These are phyloP conservation scores for Stellera chamaejasme DNA, from an alignment of 345 rosid species.

Conservation along the genomic window DNA sequence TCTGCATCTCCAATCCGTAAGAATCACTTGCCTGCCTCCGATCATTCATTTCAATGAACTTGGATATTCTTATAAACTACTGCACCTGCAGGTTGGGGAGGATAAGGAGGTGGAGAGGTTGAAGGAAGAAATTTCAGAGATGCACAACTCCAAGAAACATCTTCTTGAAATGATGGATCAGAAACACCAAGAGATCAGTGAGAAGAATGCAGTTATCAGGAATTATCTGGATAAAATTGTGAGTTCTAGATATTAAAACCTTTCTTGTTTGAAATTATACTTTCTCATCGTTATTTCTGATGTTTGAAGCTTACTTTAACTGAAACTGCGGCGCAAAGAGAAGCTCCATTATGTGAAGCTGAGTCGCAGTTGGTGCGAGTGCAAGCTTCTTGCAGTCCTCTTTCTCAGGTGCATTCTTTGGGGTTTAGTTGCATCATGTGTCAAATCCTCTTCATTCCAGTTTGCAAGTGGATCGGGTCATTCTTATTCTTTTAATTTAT, in stretches of 20 bases:
- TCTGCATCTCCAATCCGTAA: slow-evolving; percentile 66
- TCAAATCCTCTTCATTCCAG: neutral
- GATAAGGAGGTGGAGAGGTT: slow-evolving; percentile 83
- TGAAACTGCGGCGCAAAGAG: slow-evolving; percentile 53
- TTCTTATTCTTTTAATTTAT: neutral
- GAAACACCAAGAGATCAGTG: slow-evolving; percentile 68
- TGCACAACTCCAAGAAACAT: slow-evolving; percentile 84
- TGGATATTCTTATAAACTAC: neutral
- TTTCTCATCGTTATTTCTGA: neutral
- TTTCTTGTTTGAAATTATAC: neutral
- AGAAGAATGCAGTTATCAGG: slow-evolving; percentile 64
- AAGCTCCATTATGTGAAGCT: slow-evolving; percentile 51
- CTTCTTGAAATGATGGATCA: slow-evolving; percentile 73
- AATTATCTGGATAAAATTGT: slow-evolving; percentile 81
- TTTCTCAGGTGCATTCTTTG: slow-evolving; percentile 45
- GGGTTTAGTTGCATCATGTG: neutral
- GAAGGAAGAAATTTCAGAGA: slow-evolving; percentile 51
- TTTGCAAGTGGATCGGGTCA: neutral
- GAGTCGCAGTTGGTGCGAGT: slow-evolving; percentile 62
- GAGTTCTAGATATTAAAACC: slow-evolving; percentile 12
- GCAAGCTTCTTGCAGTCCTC: slow-evolving; percentile 54
- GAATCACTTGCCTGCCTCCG: neutral
- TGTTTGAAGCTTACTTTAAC: slow-evolving; percentile 8
- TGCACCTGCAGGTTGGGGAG: slow-evolving; percentile 50
- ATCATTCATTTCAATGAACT: neutral